Percentiles rank a stretch among this genome's conserved stretches.
phyloP scores from a whole-genome alignment of 371 early-diverging fungal species.

The Parasitella parasitica region DNA sequence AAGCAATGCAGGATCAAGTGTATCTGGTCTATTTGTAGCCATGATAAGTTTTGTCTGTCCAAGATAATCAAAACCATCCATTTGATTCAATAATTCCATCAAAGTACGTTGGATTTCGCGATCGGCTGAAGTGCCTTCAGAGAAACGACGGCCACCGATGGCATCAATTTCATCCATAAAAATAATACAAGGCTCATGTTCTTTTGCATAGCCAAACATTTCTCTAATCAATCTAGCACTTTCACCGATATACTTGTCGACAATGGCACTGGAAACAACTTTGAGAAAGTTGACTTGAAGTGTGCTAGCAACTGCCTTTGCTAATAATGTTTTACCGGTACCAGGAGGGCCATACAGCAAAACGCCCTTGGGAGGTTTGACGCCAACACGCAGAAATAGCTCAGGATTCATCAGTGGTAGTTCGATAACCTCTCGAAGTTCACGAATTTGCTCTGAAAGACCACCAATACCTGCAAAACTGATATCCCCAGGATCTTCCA shows the following conservation, averaged over 20 bases:
- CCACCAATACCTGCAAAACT: conserved; percentile 99
- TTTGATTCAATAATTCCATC: conserved; percentile 99
- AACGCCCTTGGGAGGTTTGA: conserved; percentile 98
- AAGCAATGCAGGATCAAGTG: conserved; percentile 97
- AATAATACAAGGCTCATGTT: conserved; percentile 99
- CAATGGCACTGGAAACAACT: conserved; percentile 96
- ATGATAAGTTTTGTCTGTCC: conserved; percentile 99
- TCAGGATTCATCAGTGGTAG: conserved; percentile 99
- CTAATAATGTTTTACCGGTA: conserved; percentile 89
- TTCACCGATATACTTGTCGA: conserved; percentile 99
- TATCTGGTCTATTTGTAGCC: conserved; percentile 99
- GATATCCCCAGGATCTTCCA: conserved; percentile 95
- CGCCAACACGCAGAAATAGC: conserved; percentile 97
- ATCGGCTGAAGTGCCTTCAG: conserved; percentile 99
- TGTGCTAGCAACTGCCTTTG: conserved; percentile 97
- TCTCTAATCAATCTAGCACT: conserved; percentile 96
- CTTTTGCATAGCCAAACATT: conserved; percentile 99
- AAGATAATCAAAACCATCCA: conserved; percentile 99
- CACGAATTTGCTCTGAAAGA: conserved; percentile 96
- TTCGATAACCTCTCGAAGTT: conserved; percentile 98
- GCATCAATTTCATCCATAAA: conserved; percentile 99
- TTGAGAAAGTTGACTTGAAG: conserved; percentile 97
- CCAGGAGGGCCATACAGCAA: conserved; percentile 99
- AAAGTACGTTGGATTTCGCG: conserved; percentile 99
- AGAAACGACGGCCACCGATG: conserved; percentile 99